These are phyloP conservation scores for Paramyrothecium roridum DNA, from an alignment of 2,329 filamentous ascomycete genomes.

Conservation along the genomic window DNA sequence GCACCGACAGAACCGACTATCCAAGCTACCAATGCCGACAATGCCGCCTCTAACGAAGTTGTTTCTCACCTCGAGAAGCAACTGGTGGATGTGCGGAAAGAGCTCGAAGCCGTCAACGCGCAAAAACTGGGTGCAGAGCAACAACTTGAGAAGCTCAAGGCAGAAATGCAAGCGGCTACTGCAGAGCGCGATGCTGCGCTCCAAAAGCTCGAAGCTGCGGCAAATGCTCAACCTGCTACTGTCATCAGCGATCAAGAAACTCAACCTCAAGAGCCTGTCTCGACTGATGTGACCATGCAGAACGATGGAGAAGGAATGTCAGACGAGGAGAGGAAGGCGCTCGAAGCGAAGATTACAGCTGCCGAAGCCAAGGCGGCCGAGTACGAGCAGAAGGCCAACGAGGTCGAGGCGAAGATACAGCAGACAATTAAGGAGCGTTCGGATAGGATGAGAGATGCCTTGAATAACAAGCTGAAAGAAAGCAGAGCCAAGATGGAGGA, in stretches of 20 bases:
- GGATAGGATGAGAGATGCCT: conserved; percentile 64
- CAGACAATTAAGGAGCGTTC: conserved; percentile 61
- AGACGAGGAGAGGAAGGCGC: conserved; percentile 55
- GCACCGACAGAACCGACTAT: conserved; percentile 33
- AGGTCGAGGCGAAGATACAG: conserved; percentile 61
- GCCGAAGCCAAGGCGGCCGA: conserved; percentile 62
- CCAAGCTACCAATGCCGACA: conserved; percentile 24
- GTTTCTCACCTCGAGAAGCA: conserved; percentile 46
- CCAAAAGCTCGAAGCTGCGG: conserved; percentile 29
- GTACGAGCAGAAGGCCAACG: conserved; percentile 60
- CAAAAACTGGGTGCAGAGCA: conserved; percentile 69
- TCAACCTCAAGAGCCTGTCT: conserved; percentile 8
- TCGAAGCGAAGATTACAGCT: conserved; percentile 60
- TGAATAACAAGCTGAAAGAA: conserved; percentile 70
- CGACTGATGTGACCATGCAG: conserved; percentile 12
- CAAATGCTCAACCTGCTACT: conserved; percentile 3
- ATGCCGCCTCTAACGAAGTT: conserved; percentile 40
- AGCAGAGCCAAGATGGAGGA: conserved; percentile 51
- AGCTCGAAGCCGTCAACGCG: conserved; percentile 62
- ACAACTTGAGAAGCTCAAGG: conserved; percentile 51
- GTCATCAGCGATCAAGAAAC: background rate
- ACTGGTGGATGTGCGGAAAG: conserved; percentile 46
- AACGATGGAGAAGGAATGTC: conserved; percentile 28
- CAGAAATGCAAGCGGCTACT: conserved; percentile 60
- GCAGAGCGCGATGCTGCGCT: conserved; percentile 63